Conservation (phyloP, 306 rosid genomes). For the Hippophae tibetana region DNA sequence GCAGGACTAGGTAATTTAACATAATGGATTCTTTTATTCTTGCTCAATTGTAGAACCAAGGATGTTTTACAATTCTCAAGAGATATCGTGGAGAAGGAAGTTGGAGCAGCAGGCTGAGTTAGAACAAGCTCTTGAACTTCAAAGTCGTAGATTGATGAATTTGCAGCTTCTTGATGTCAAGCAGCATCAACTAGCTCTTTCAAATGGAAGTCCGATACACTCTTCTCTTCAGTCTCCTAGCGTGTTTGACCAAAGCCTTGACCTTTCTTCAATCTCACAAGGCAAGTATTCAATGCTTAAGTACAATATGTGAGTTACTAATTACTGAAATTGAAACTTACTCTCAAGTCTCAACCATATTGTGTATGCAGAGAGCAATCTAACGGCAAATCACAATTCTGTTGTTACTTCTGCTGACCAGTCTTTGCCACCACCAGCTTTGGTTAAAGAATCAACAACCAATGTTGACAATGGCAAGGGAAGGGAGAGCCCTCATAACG, state of each 20-base stretch:
- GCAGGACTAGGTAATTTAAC: neutral
- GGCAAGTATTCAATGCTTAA: too few relatives aligned
- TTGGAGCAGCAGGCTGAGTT: constrained; percentile 85
- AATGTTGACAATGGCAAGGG: constrained; percentile 31
- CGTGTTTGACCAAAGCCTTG: constrained; percentile 32
- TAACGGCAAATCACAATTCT: constrained; percentile 20
- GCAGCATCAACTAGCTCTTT: constrained; percentile 58
- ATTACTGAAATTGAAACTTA: too few relatives aligned
- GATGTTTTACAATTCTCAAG: constrained; percentile 77
- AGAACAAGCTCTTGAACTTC: constrained; percentile 81
- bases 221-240: constrained; percentile 68
- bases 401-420: constrained; percentile 25
- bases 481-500: constrained; percentile 41
- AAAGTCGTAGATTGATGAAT: constrained; percentile 73
- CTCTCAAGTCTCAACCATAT: too few relatives aligned
- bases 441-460: constrained; percentile 29
- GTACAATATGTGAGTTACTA: too few relatives aligned
- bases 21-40: neutral
- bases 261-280: constrained; percentile 33
- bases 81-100: constrained; percentile 84
- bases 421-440: constrained; percentile 9
- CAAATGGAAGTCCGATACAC: constrained; percentile 58
- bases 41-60: constrained; percentile 40
- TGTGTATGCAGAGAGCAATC: constrained; percentile 34
- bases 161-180: constrained; percentile 87